A percentile compares a stretch with the other conserved stretches of the same genome.
Conservation (phyloP, 257 asterid genomes). For the Solanum chmielewskii region DNA sequence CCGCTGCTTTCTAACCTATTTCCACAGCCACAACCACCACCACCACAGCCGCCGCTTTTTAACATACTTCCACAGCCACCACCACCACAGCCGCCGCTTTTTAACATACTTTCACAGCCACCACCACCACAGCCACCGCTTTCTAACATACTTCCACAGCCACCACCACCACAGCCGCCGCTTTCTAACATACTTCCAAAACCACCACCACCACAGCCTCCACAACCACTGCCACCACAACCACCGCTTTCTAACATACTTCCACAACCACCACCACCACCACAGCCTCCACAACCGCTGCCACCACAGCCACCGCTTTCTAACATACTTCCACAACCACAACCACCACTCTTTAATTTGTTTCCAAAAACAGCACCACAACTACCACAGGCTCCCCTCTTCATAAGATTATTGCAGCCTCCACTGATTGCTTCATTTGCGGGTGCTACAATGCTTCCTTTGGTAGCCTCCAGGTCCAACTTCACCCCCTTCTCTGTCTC, state of each 20-base stretch:
- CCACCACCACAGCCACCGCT: not conserved
- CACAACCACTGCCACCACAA: not conserved
- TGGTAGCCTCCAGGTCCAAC: slow-evolving; percentile 8
- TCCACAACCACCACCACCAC: not conserved
- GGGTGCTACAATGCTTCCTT: slow-evolving; percentile 12
- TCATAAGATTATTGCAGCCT: not conserved
- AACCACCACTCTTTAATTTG: not conserved
- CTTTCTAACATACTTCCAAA: not conserved
- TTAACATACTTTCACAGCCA: not conserved
- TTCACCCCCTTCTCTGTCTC: not conserved
- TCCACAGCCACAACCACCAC: not conserved
- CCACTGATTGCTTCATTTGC: slow-evolving; percentile 17
- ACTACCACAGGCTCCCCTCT: slow-evolving; percentile 12
- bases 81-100: not conserved
- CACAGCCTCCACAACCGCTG: not conserved
- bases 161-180: not conserved
- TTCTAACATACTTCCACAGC: not conserved
- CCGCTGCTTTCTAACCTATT: not conserved
- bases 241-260: not conserved
- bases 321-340: not conserved
- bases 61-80: not conserved
- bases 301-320: not conserved
- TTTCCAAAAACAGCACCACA: slow-evolving; percentile 7
- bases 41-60: not conserved
- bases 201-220: not conserved